Base-by-base conservation (phyloP, 441 rosid species). In the Adansonia grandidieri region DNA sequence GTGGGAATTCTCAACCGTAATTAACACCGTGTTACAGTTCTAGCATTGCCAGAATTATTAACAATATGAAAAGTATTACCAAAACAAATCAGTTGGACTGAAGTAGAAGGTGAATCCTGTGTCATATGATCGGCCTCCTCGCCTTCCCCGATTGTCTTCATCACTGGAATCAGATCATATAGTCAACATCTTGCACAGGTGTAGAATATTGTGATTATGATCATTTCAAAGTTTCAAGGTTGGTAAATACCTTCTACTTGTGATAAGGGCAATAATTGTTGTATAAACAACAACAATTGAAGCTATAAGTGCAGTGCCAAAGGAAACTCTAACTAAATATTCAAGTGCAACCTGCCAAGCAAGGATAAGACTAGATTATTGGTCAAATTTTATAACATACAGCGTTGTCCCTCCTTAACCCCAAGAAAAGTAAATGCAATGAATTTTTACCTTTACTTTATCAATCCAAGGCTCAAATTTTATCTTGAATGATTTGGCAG, bases 201-300 rank as follows among this genome's bases (percentile, higher is more conserved):
- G 19, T 61, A 42, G 14, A 37, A 53, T 42, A 50, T 61, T 28
- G 9, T 14, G 44, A 58, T 47, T 48, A 48, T 68, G 68, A 74
- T 66, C 42, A 54, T 67, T 67, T 65, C 14, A 56, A 65, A 47
- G 50, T 20, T 67, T 45, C 58, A 77, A 72, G 37, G 58, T 17
- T 76, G 19, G 64, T 20, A 42, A 20, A 73, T 84, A 94, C 99
- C 99, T 91, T 87, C 83, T 90, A 85, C 96, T 94, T 57, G 98
- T 89, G 80, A 94, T 84, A 68, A 96, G 74, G 54, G 88, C 91
- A 76, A 96, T 88, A 45, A 93, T 96, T 60, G 98, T 78, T 1
- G 96, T 92, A 84, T 85, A 96, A 70, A 96, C 98, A 47, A 96
- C 75, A 77, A 96, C 96, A 77, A 94, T 93, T 51, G 99, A 96